Conservation (phyloP, 108 stramenopile species). For the Mayamaea pseudoterrestris region DNA sequence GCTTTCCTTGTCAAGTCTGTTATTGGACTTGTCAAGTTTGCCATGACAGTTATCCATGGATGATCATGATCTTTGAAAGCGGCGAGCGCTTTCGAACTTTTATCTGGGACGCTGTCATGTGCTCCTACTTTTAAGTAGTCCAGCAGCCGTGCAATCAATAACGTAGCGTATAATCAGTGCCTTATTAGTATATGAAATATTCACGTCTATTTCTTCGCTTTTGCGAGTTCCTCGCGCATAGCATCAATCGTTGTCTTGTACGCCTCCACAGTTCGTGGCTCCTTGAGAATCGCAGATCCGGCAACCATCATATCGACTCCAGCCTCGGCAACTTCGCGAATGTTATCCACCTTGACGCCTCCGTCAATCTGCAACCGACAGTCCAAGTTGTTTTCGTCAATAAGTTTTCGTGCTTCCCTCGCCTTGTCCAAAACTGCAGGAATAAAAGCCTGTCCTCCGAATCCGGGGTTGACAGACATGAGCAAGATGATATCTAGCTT, state of each 20-base stretch:
- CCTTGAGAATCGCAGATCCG: slow-evolving; percentile 93
- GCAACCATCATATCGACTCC: slow-evolving; percentile 99
- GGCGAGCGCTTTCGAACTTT: too few relatives aligned
- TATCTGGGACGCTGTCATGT: too few relatives aligned
- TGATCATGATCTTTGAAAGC: too few relatives aligned
- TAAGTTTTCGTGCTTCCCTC: slow-evolving; percentile 87
- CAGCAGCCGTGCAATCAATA: too few relatives aligned
- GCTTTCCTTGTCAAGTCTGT: too few relatives aligned
- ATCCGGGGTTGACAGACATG: slow-evolving; percentile 98
- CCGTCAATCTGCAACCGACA: slow-evolving; percentile 96
- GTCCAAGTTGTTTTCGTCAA: slow-evolving; percentile 90
- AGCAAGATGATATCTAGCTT: slow-evolving; percentile 97
- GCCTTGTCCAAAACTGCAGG: slow-evolving; percentile 87
- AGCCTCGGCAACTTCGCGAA: slow-evolving; percentile 91
- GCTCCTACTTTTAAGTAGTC: too few relatives aligned
- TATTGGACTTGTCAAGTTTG: too few relatives aligned
- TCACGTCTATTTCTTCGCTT: slow-evolving; percentile 2
- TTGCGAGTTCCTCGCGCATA: slow-evolving; percentile 90
- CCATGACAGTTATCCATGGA: too few relatives aligned
- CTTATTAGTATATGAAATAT: too few relatives aligned
- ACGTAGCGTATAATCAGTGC: too few relatives aligned
- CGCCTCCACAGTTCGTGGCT: slow-evolving; percentile 88
- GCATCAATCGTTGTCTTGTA: slow-evolving; percentile 93
- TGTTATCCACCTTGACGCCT: slow-evolving; percentile 88
- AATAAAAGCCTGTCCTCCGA: slow-evolving; percentile 96